Conservation (phyloP, 2,329 filamentous ascomycete genomes). For the Thielaviopsis punctulata region DNA sequence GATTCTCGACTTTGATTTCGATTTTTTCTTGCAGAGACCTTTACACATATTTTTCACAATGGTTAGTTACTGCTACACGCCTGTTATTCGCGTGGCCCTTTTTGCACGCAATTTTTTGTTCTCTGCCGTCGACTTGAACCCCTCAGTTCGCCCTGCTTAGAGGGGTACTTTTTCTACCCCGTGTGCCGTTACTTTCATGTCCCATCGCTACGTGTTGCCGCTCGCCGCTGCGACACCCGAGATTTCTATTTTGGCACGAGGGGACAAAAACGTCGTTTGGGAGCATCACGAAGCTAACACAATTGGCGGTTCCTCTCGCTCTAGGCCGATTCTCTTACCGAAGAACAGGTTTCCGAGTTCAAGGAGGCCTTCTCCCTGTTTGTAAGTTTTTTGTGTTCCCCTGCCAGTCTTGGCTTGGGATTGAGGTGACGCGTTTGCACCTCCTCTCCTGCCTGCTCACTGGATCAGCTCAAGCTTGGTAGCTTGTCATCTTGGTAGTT, state of each 20-base stretch:
- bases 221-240: not conserved
- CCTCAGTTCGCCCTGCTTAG: not conserved
- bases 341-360: slow-evolving; percentile 99
- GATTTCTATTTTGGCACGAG: too few species aligned
- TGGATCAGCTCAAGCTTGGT: not conserved
- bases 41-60: not conserved
- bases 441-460: slow-evolving; percentile 1
- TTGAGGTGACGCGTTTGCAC: not conserved
- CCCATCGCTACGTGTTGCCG: too few species aligned
- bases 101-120: not conserved
- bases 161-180: not conserved
- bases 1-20: too few species aligned
- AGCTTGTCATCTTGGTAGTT: too few species aligned
- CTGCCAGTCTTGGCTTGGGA: not conserved
- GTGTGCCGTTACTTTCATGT: not conserved
- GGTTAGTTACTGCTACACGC: not conserved
- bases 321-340: slow-evolving; percentile 93
- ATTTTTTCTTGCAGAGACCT: not conserved
- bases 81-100: not conserved
- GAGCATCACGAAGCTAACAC: not conserved
- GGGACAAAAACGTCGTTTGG: slow-evolving; percentile 4
- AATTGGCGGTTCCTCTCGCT: not conserved
- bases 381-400: slow-evolving; percentile 43
- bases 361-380: slow-evolving; percentile 99
- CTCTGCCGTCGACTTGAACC: not conserved